Percentiles rank a stretch among this genome's conserved stretches.
These are phyloP conservation scores for Tuber calosporum DNA, from an alignment of 495 filamentous ascomycete species.

Conservation along the genomic window DNA sequence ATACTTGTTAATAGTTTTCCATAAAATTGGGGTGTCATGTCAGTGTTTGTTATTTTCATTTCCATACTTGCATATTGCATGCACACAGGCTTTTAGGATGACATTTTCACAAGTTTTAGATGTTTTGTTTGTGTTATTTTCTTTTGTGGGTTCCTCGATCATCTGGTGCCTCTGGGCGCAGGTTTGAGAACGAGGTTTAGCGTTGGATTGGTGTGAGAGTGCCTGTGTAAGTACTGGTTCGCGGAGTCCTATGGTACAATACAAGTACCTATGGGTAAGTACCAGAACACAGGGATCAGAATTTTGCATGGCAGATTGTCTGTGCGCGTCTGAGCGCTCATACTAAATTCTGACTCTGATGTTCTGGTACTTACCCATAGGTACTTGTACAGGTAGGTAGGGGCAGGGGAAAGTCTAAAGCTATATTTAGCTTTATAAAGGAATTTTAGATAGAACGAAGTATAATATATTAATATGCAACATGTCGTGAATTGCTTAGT, in stretches of 20 bases:
- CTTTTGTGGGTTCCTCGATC: not conserved
- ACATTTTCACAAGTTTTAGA: not conserved
- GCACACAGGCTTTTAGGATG: not conserved
- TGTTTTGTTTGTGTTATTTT: not conserved
- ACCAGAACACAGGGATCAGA: too few species aligned
- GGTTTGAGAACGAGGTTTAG: not conserved
- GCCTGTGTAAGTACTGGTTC: not conserved
- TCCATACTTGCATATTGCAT: not conserved
- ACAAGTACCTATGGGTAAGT: too few species aligned
- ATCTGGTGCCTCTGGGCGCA: not conserved
- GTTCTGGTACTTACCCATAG: too few species aligned
- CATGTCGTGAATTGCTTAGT: not conserved
- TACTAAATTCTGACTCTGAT: too few species aligned
- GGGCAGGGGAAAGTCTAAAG: not conserved
- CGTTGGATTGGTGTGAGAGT: not conserved
- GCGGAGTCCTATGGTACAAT: not conserved
- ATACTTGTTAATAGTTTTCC: conserved; percentile 19
- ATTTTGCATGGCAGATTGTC: too few species aligned
- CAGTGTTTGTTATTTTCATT: conserved; percentile 10
- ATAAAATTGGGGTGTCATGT: not conserved
- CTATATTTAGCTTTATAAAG: not conserved
- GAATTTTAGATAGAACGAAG: not conserved
- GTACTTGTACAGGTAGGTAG: not conserved
- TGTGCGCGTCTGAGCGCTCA: too few species aligned
- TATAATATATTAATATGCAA: too few species aligned